Percentiles rank a stretch among this genome's conserved stretches.
phyloP scores from a whole-genome alignment of 208 protist species.

The Acanthamoeba culbertsoni region DNA sequence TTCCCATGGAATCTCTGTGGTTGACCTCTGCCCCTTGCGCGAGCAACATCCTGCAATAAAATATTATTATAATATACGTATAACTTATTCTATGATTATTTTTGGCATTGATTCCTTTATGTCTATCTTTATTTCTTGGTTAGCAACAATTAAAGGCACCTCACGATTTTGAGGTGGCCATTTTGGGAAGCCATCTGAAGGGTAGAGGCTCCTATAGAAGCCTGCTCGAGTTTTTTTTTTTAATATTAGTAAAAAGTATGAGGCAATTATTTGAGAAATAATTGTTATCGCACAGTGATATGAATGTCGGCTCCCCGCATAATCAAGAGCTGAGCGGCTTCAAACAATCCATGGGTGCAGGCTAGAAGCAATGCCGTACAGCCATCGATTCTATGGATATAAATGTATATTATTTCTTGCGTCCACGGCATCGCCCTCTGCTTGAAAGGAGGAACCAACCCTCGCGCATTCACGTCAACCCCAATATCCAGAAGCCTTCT shows the following conservation, averaged over 20 bases:
- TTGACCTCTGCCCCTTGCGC: not conserved
- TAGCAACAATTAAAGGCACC: not conserved
- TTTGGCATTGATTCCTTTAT: not conserved
- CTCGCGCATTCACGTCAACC: not conserved
- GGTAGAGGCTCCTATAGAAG: not conserved
- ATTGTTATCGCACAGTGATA: not conserved
- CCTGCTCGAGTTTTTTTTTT: not conserved
- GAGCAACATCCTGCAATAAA: not conserved
- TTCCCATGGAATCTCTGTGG: not conserved
- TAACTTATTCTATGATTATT: no score
- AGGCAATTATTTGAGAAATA: not conserved
- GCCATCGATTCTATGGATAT: not conserved
- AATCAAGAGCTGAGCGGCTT: not conserved
- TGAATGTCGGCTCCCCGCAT: not conserved
- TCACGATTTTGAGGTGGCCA: not conserved
- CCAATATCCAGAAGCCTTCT: not conserved
- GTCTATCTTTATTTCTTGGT: not conserved
- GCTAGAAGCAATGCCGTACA: not conserved
- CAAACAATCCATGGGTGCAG: not conserved
- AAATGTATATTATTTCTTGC: not conserved
- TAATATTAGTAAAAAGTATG: not conserved
- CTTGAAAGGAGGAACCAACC: not conserved
- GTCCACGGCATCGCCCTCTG: not conserved
- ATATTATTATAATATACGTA: no score
- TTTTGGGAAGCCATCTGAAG: not conserved